These are phyloP conservation scores for Aspergillus hiratsukae DNA, from an alignment of 2,329 filamentous ascomycete genomes.

Conservation along the genomic window DNA sequence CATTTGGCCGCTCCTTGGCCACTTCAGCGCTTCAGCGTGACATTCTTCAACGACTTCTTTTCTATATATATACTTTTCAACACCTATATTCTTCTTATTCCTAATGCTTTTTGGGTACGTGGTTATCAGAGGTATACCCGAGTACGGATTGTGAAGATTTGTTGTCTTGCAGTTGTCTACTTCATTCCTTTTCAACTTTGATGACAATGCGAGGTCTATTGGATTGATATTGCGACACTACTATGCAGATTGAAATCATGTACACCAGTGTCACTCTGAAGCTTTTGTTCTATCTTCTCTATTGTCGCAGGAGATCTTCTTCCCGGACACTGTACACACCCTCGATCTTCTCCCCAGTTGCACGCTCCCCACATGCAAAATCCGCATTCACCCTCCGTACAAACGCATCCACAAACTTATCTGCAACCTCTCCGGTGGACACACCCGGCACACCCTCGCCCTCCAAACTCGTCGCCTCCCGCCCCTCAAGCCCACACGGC, in stretches of 20 bases:
- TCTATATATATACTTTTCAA: slow-evolving; percentile 19
- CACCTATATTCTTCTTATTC: slow-evolving; percentile 9
- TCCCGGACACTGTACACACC: slow-evolving; percentile 36
- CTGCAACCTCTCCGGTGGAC: slow-evolving; percentile 36
- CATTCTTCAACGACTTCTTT: slow-evolving; percentile 1
- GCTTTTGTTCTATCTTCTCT: neutral
- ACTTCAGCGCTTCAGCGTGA: slow-evolving; percentile 11
- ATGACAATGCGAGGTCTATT: neutral
- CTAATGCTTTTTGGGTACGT: slow-evolving; percentile 11
- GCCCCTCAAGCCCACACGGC: slow-evolving; percentile 81
- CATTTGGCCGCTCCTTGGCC: neutral
- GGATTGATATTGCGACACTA: neutral
- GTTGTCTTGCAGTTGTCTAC: neutral
- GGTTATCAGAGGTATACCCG: slow-evolving; percentile 2
- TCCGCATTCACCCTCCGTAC: slow-evolving; percentile 35
- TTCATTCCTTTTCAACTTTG: neutral
- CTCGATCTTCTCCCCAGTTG: slow-evolving; percentile 34
- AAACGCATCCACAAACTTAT: slow-evolving; percentile 35
- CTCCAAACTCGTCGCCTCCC: slow-evolving; percentile 70
- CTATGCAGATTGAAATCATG: neutral
- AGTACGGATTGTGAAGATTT: neutral
- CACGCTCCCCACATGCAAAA: slow-evolving; percentile 27
- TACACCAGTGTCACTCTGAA: neutral
- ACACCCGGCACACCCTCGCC: slow-evolving; percentile 42
- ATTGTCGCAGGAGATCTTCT: slow-evolving; percentile 22